Evolutionary conservation across 495 filamentous ascomycete genomes (phyloP).

Genomic region (Bacidia rubella): DNA sequence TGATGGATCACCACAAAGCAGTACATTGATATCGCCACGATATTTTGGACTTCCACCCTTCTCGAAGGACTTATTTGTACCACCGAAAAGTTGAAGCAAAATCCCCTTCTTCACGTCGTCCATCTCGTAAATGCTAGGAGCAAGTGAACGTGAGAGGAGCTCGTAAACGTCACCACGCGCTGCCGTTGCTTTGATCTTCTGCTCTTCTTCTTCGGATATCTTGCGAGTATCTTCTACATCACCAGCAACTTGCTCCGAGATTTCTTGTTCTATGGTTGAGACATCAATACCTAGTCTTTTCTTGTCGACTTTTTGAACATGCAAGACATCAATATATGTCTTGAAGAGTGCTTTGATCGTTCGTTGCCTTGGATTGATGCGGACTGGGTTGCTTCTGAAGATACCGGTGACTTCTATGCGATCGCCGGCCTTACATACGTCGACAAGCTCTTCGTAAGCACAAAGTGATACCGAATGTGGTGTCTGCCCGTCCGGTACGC

Average conservation of each 20-base stretch:
- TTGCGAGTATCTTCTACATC: slow-evolving; percentile 72
- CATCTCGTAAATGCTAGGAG: slow-evolving; percentile 93
- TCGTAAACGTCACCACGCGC: slow-evolving; percentile 83
- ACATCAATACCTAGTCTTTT: slow-evolving; percentile 84
- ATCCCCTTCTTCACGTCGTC: slow-evolving; percentile 99
- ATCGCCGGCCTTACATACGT: slow-evolving; percentile 95
- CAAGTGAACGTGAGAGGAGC: slow-evolving; percentile 78
- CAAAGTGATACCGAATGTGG: slow-evolving; percentile 97
- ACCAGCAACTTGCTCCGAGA: slow-evolving; percentile 58
- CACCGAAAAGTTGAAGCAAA: slow-evolving; percentile 87
- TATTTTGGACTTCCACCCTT: slow-evolving; percentile 93
- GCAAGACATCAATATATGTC: slow-evolving; percentile 89
- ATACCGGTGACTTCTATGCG: slow-evolving; percentile 92
- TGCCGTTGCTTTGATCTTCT: slow-evolving; percentile 73
- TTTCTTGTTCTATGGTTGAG: slow-evolving; percentile 76
- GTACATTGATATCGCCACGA: slow-evolving; percentile 91
- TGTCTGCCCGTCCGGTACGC: slow-evolving; percentile 85
- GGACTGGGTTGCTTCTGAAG: slow-evolving; percentile 86
- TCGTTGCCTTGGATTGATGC: slow-evolving; percentile 87
- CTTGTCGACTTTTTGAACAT: slow-evolving; percentile 93
- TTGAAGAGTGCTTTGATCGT: slow-evolving; percentile 92
- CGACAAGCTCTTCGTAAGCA: slow-evolving; percentile 91
- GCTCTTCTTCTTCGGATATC: slow-evolving; percentile 78
- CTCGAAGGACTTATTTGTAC: slow-evolving; percentile 97
- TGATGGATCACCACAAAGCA: slow-evolving; percentile 92